phyloP scores from a whole-genome alignment of 345 rosid species.

The Gossypium turneri region DNA sequence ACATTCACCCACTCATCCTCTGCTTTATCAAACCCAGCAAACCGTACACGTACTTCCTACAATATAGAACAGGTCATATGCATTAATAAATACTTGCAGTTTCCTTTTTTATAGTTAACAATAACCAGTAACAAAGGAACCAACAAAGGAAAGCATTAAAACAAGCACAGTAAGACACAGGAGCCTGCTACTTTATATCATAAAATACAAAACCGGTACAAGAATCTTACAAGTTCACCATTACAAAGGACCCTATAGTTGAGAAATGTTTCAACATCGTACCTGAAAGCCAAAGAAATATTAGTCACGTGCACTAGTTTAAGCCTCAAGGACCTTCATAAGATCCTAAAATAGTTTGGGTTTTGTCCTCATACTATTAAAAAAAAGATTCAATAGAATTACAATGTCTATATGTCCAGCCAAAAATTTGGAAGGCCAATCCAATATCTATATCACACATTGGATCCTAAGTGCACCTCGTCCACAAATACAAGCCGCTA shows the following conservation, averaged over 20 bases:
- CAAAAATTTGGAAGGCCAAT: background rate
- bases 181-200: background rate
- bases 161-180: background rate
- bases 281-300: slow-evolving; percentile 46
- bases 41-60: slow-evolving; percentile 87
- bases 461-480: background rate
- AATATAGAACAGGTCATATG: background rate
- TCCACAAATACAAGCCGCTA: background rate
- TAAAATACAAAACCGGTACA: slow-evolving; percentile 8
- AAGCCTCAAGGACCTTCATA: background rate
- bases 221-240: slow-evolving; percentile 67
- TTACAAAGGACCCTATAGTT: slow-evolving; percentile 47
- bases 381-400: background rate
- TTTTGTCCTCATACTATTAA: too few species aligned
- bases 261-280: slow-evolving; percentile 61
- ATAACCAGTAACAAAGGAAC: background rate
- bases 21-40: slow-evolving; percentile 52
- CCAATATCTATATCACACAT: background rate
- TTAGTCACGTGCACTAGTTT: background rate
- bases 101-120: background rate
- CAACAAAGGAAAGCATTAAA: slow-evolving; percentile 1
- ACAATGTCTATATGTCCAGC: background rate
- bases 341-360: background rate
- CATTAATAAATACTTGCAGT: slow-evolving; percentile 4
- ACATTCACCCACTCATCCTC: slow-evolving; percentile 93